Percentiles rank a stretch among this genome's conserved stretches.
These are phyloP conservation scores for Kuraishia molischiana DNA, from an alignment of 805 yeast species.

Conservation along the genomic window DNA sequence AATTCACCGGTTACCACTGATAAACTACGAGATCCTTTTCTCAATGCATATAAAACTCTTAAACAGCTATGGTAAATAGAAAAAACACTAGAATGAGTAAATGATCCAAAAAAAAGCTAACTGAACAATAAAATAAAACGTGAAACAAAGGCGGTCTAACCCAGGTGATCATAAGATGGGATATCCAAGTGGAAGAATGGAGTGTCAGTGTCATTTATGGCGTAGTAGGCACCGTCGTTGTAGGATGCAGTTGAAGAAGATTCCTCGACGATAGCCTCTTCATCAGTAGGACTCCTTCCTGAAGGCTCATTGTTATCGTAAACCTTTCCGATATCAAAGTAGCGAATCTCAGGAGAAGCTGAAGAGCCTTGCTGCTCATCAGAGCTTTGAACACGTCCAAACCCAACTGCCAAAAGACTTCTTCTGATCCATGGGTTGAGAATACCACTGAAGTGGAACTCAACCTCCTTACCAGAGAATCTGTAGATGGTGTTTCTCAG, in stretches of 20 bases:
- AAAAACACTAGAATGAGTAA: not conserved
- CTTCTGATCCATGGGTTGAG: slow-evolving; percentile 82
- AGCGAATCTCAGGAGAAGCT: not conserved
- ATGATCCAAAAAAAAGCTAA: not conserved
- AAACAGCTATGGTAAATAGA: too few species aligned
- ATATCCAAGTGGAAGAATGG: slow-evolving; percentile 76
- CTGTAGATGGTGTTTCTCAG: slow-evolving; percentile 59
- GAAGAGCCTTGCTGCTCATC: not conserved
- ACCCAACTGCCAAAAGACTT: slow-evolving; percentile 65
- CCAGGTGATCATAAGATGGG: slow-evolving; percentile 37
- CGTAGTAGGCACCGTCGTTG: slow-evolving; percentile 11
- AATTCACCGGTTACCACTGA: slow-evolving; percentile 21
- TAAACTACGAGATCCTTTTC: too few species aligned
- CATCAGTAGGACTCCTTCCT: slow-evolving; percentile 2
- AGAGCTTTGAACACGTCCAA: slow-evolving; percentile 48
- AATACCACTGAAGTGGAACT: slow-evolving; percentile 82
- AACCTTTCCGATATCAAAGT: not conserved
- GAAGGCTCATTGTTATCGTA: slow-evolving; percentile 3
- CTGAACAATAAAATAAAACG: too few species aligned
- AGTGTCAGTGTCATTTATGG: slow-evolving; percentile 54
- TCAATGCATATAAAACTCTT: too few species aligned
- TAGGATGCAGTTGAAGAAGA: too few species aligned
- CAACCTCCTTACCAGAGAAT: slow-evolving; percentile 77
- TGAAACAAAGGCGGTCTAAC: slow-evolving; percentile 1
- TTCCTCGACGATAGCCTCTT: too few species aligned